These are phyloP conservation scores for Pseudevernia furfuracea DNA, from an alignment of 495 filamentous ascomycete species.

Conservation along the genomic window DNA sequence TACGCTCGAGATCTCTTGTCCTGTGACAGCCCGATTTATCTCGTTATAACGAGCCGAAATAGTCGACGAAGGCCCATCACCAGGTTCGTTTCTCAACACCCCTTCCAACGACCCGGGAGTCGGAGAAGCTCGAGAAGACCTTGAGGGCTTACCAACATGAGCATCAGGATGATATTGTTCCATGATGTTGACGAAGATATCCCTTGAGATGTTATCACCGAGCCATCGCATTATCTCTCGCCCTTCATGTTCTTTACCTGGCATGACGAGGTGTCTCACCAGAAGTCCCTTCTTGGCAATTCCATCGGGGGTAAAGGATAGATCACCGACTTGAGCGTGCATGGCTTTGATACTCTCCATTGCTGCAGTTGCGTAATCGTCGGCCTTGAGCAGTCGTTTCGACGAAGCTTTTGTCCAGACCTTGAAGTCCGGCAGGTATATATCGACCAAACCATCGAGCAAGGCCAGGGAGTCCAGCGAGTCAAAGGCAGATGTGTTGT, in stretches of 20 bases:
- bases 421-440: constrained; percentile 75
- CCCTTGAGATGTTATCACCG: constrained; percentile 55
- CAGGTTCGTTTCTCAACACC: constrained; percentile 12
- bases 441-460: constrained; percentile 67
- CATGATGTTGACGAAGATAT: constrained; percentile 67
- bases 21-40: constrained; percentile 61
- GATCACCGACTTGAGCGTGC: constrained; percentile 67
- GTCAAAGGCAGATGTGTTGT: constrained; percentile 73
- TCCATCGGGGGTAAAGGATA: constrained; percentile 67
- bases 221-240: constrained; percentile 62
- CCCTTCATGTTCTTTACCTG: constrained; percentile 60
- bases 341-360: constrained; percentile 66
- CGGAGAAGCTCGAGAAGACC: constrained; percentile 23
- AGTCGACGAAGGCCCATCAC: constrained; percentile 26
- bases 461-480: constrained; percentile 57
- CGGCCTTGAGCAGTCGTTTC: constrained; percentile 63
- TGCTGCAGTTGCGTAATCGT: constrained; percentile 59
- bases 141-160: constrained; percentile 61
- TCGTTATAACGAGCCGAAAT: constrained; percentile 57
- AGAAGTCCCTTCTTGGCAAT: constrained; percentile 67
- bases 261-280: constrained; percentile 72
- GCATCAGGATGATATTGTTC: constrained; percentile 72
- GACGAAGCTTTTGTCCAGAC: constrained; percentile 57
- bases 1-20: constrained; percentile 54
- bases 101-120: neutral